phyloP scores from a whole-genome alignment of 2,329 filamentous ascomycete genomes.

The Pyrenophora graminea region DNA sequence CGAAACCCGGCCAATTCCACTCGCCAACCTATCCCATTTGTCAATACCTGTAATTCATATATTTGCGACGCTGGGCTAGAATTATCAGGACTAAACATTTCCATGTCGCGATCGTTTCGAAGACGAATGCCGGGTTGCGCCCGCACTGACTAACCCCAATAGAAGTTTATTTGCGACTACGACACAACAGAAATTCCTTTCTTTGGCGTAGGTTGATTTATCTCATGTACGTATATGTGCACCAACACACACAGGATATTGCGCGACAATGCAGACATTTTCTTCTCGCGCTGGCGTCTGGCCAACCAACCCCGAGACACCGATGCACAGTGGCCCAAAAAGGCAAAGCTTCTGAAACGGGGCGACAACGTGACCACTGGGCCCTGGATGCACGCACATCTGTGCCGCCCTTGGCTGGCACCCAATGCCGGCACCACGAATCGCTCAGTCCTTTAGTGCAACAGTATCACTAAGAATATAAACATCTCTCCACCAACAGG shows the following conservation, averaged over 20 bases:
- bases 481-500: constrained; percentile 1
- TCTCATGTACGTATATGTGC: not conserved
- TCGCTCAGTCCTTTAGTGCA: constrained; percentile 6
- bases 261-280: constrained; percentile 3
- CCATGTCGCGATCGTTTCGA: not conserved
- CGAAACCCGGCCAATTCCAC: not conserved
- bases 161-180: not conserved
- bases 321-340: constrained; percentile 2
- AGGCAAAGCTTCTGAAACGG: constrained; percentile 10
- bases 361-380: constrained; percentile 15
- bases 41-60: not conserved
- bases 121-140: not conserved
- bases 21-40: not conserved
- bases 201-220: not conserved
- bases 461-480: constrained; percentile 9
- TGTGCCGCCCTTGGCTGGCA: constrained; percentile 3
- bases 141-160: not conserved
- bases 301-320: not conserved
- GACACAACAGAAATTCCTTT: not conserved
- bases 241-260: constrained; percentile 5
- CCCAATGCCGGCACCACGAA: not conserved
- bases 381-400: constrained; percentile 1
- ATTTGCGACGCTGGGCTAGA: constrained; percentile 7
- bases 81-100: not conserved
- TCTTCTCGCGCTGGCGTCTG: not conserved